These are phyloP conservation scores for Aspergillus calidoustus DNA, from an alignment of 2,329 filamentous ascomycete species.

Conservation along the genomic window DNA sequence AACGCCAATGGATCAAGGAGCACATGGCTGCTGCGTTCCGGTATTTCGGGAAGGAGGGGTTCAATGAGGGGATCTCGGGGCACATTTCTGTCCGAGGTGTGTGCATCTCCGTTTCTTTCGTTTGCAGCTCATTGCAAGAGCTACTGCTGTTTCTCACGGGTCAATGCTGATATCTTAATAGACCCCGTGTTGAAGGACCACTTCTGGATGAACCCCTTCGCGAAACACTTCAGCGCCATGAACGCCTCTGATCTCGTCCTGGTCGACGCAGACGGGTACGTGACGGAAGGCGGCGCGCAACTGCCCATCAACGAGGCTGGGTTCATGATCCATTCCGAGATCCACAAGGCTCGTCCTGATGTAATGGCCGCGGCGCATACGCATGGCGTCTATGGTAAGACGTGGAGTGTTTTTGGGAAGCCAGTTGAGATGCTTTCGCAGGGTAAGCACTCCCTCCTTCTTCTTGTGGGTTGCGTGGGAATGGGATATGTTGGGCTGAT, in stretches of 20 bases:
- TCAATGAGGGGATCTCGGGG: slow-evolving; percentile 47
- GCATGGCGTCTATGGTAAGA: slow-evolving; percentile 63
- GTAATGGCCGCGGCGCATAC: slow-evolving; percentile 63
- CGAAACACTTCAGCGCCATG: slow-evolving; percentile 47
- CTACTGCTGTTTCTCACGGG: not conserved
- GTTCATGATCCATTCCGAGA: slow-evolving; percentile 65
- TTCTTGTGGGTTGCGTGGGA: not conserved
- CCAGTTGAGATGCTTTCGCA: slow-evolving; percentile 64
- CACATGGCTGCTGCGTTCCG: slow-evolving; percentile 50
- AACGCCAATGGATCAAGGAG: slow-evolving; percentile 59
- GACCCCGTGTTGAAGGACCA: slow-evolving; percentile 44
- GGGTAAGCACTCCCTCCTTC: slow-evolving; percentile 45
- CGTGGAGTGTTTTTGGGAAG: slow-evolving; percentile 66
- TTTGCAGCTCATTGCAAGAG: not conserved
- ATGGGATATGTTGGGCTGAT: not conserved
- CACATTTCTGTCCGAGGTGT: slow-evolving; percentile 48
- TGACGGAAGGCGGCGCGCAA: slow-evolving; percentile 47
- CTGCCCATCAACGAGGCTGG: slow-evolving; percentile 51
- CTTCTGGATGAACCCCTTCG: slow-evolving; percentile 48
- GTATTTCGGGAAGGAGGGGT: slow-evolving; percentile 47
- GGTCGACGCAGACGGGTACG: slow-evolving; percentile 45
- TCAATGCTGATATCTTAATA: slow-evolving; percentile 15
- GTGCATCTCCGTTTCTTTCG: not conserved
- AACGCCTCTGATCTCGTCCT: slow-evolving; percentile 48
- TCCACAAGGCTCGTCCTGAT: slow-evolving; percentile 63